Conservation (phyloP, 2,329 filamentous ascomycete genomes). For the Trichocomaceae sp. region DNA sequence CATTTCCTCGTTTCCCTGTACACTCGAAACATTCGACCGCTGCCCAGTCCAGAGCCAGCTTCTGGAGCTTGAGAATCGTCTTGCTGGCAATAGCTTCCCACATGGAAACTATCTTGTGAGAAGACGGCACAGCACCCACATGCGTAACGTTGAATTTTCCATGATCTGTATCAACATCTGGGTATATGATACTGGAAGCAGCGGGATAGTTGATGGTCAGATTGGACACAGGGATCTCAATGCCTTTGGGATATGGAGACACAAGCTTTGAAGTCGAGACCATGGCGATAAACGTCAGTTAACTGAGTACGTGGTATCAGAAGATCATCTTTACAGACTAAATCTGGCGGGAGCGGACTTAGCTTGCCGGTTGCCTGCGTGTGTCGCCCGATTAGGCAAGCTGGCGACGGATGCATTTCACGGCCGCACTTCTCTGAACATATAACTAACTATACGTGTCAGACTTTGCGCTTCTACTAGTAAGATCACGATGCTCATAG, state of each 20-base stretch:
- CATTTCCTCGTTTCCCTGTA: background rate
- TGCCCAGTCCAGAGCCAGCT: constrained; percentile 1
- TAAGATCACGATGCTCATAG: too few species aligned
- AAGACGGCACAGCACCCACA: background rate
- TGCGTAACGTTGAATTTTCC: background rate
- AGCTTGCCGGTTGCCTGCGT: too few species aligned
- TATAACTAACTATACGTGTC: too few species aligned
- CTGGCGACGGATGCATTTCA: background rate
- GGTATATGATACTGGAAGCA: background rate
- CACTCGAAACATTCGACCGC: constrained; percentile 7
- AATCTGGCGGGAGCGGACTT: background rate
- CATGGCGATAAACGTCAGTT: background rate
- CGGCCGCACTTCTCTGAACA: too few species aligned
- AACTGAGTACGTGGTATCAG: background rate
- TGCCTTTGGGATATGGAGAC: background rate
- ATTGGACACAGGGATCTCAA: background rate
- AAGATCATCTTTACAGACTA: background rate
- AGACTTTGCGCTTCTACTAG: too few species aligned
- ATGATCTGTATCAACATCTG: background rate
- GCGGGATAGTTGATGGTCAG: background rate
- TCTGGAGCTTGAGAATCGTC: background rate
- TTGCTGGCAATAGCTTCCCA: background rate
- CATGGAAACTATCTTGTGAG: background rate
- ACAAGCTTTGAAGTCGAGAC: background rate
- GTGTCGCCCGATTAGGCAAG: background rate